These are phyloP conservation scores for Candida freyschussii DNA, from an alignment of 1,139 yeast species.

Conservation along the genomic window DNA sequence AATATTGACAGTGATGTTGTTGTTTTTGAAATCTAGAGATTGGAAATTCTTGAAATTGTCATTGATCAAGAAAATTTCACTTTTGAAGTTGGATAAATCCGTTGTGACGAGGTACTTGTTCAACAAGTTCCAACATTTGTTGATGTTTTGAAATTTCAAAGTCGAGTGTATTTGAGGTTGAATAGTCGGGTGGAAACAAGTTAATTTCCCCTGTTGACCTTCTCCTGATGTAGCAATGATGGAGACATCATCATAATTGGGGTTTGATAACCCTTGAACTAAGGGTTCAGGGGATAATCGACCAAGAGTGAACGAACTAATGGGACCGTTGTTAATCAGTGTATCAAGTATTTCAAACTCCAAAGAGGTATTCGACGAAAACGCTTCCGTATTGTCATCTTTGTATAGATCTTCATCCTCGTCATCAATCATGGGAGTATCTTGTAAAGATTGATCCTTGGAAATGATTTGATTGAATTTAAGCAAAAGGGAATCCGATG, in stretches of 20 bases:
- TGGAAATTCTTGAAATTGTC: conserved; percentile 62
- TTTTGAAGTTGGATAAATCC: conserved; percentile 55
- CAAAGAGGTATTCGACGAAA: conserved; percentile 21
- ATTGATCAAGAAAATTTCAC: conserved; percentile 69
- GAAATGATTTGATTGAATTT: conserved; percentile 16
- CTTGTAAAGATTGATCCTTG: neutral
- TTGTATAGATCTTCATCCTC: conserved; percentile 33
- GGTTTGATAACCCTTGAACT: conserved; percentile 61
- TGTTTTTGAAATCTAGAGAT: conserved; percentile 58
- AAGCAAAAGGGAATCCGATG: conserved; percentile 36
- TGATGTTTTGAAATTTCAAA: conserved; percentile 68
- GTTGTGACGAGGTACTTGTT: conserved; percentile 66
- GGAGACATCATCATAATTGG: conserved; percentile 59
- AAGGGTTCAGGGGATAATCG: conserved; percentile 50
- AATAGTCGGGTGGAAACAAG: conserved; percentile 58
- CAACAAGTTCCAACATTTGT: conserved; percentile 64
- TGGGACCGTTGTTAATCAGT: conserved; percentile 68
- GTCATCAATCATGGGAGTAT: conserved; percentile 25
- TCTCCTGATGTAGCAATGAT: conserved; percentile 71
- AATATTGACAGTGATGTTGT: conserved; percentile 62
- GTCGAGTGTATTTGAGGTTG: conserved; percentile 66
- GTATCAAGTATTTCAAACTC: conserved; percentile 44
- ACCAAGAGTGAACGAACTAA: conserved; percentile 66
- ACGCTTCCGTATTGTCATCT: conserved; percentile 30
- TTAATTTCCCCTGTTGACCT: conserved; percentile 49